Evolutionary conservation across 164 flowering plant genomes (phyloP).

Genomic region (Annona cherimola): DNA sequence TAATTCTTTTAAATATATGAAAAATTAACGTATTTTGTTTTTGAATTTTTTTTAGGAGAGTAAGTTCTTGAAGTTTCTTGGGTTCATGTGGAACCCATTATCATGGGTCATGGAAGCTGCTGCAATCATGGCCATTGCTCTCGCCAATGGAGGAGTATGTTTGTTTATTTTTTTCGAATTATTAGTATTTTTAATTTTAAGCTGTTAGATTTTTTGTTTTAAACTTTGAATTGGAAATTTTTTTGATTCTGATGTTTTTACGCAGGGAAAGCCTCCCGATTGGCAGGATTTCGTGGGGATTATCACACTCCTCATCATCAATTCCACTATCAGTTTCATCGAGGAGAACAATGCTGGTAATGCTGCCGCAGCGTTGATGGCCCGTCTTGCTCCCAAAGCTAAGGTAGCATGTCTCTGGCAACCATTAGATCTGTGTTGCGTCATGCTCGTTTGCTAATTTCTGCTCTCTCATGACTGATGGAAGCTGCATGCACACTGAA

Average conservation of each 20-base stretch:
- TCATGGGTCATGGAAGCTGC: slow-evolving; percentile 99
- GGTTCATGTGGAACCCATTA: slow-evolving; percentile 95
- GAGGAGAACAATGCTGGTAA: slow-evolving; percentile 96
- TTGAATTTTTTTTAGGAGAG: slow-evolving; percentile 53
- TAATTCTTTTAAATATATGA: slow-evolving; percentile 10
- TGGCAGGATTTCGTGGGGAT: slow-evolving; percentile 96
- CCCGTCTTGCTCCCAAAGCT: slow-evolving; percentile 86
- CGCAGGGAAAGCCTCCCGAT: slow-evolving; percentile 82
- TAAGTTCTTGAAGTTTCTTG: slow-evolving; percentile 77
- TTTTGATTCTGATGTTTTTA: background rate
- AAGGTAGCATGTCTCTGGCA: slow-evolving; percentile 33
- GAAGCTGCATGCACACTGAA: too few relatives aligned
- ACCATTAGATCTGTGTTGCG: background rate
- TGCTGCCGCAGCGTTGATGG: slow-evolving; percentile 97
- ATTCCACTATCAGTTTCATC: slow-evolving; percentile 85
- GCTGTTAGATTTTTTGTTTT: background rate
- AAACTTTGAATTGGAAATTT: background rate
- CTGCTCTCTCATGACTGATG: too few relatives aligned
- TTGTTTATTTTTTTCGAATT: background rate
- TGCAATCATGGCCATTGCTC: slow-evolving; percentile 90
- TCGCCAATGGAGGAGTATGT: slow-evolving; percentile 91
- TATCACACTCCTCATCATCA: slow-evolving; percentile 64
- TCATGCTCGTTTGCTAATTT: too few relatives aligned
- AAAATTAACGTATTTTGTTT: background rate
- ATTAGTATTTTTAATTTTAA: background rate